Percentiles rank a stretch among this genome's conserved stretches.
phyloP scores from a whole-genome alignment of 139 green algal genomes.

The Diplosphaera chodatii region DNA sequence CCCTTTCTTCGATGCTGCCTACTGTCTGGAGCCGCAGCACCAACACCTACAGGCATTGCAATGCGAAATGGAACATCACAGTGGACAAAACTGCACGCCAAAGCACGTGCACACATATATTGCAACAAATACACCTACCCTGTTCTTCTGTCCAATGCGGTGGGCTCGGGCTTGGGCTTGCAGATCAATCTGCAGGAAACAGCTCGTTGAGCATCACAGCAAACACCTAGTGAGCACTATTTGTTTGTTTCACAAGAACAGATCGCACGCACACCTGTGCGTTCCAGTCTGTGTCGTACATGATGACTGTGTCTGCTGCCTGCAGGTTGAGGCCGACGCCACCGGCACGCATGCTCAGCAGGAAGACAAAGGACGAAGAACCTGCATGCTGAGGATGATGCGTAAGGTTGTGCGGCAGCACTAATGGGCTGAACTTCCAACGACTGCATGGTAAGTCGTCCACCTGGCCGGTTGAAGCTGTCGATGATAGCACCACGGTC shows the following conservation, averaged over 20 bases:
- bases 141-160: constrained; percentile 91
- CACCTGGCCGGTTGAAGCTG: constrained; percentile 45
- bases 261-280: constrained; percentile 6
- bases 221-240: not conserved
- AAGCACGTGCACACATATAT: too few species aligned
- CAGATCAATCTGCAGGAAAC: constrained; percentile 24
- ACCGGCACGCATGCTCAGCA: constrained; percentile 67
- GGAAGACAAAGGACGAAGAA: constrained; percentile 55
- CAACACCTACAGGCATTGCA: constrained; percentile 27
- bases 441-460: too few species aligned
- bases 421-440: too few species aligned
- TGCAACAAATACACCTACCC: constrained; percentile 65
- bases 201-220: not conserved
- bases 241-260: not conserved
- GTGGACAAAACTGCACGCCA: too few species aligned
- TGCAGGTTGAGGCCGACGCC: constrained; percentile 86
- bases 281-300: constrained; percentile 78
- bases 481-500: constrained; percentile 35
- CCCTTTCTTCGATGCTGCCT: constrained; percentile 35
- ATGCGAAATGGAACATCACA: too few species aligned
- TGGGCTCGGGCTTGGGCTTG: constrained; percentile 92
- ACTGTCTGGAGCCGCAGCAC: constrained; percentile 34
- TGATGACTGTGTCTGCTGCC: constrained; percentile 70
- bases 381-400: constrained; percentile 32
- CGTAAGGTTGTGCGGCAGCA: too few species aligned